These are phyloP conservation scores for Neurospora tetraspora DNA, from an alignment of 495 filamentous ascomycete genomes.

Conservation along the genomic window DNA sequence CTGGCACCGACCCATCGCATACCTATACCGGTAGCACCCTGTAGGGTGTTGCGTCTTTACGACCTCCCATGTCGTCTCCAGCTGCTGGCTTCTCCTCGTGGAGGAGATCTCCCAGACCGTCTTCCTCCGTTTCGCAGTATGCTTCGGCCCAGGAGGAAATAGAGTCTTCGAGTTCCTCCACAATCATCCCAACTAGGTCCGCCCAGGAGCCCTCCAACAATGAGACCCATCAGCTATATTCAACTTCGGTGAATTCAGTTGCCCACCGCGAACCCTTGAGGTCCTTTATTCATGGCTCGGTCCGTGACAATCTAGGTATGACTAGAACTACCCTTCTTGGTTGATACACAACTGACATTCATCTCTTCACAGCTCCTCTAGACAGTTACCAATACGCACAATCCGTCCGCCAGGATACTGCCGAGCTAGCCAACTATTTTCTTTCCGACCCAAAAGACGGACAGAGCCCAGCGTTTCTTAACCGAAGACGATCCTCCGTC, in stretches of 20 bases:
- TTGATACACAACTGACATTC: background rate
- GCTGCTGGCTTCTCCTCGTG: slow-evolving; percentile 25
- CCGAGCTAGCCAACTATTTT: slow-evolving; percentile 80
- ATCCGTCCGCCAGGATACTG: slow-evolving; percentile 81
- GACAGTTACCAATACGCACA: slow-evolving; percentile 65
- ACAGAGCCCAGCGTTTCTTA: slow-evolving; percentile 30
- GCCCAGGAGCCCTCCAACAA: slow-evolving; percentile 1
- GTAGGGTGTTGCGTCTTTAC: background rate
- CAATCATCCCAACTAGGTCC: slow-evolving; percentile 8
- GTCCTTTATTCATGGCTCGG: slow-evolving; percentile 69
- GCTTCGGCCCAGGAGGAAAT: slow-evolving; percentile 15
- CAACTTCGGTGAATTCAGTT: slow-evolving; percentile 26
- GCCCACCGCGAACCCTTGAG: slow-evolving; percentile 57
- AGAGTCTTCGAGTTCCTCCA: slow-evolving; percentile 5
- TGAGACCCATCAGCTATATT: slow-evolving; percentile 27
- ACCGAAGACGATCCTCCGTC: slow-evolving; percentile 23
- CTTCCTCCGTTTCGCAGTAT: slow-evolving; percentile 26
- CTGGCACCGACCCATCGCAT: background rate
- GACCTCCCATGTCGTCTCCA: slow-evolving; percentile 23
- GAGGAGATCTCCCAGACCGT: slow-evolving; percentile 22
- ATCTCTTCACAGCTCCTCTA: slow-evolving; percentile 26
- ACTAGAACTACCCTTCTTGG: background rate
- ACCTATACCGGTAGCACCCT: background rate
- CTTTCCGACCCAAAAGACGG: slow-evolving; percentile 51
- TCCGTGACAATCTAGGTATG: slow-evolving; percentile 54